A percentile compares a stretch with the other conserved stretches of the same genome.
Conservation (phyloP, 2,329 filamentous ascomycete species). For the Apiospora hydei region DNA sequence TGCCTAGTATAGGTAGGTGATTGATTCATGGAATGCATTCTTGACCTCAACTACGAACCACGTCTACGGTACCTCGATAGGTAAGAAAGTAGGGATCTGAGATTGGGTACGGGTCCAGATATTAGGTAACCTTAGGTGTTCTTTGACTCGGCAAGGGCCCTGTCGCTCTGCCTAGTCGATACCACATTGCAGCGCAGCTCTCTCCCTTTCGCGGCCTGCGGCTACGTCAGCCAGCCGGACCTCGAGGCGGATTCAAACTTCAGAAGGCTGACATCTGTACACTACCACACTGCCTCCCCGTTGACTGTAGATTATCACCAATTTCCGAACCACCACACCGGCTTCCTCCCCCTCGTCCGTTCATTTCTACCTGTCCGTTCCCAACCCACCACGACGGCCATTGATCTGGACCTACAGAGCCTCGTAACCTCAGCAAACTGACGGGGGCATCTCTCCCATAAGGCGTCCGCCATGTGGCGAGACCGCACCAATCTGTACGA, state of each 20-base stretch:
- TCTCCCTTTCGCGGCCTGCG: conserved; percentile 6
- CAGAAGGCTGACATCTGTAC: conserved; percentile 14
- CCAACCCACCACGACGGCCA: background rate
- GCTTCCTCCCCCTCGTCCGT: background rate
- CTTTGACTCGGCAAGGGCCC: conserved; percentile 15
- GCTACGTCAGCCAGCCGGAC: conserved; percentile 14
- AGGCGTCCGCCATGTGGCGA: conserved; percentile 87
- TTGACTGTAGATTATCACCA: conserved; percentile 25
- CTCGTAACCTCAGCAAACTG: conserved; percentile 31
- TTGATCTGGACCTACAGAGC: conserved; percentile 24
- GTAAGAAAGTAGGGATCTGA: background rate
- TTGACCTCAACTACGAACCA: background rate
- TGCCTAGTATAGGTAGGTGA: background rate
- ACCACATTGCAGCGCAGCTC: conserved; percentile 12
- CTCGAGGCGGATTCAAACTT: conserved; percentile 19
- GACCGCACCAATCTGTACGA: conserved; percentile 97
- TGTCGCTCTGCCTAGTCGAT: background rate
- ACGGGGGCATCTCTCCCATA: conserved; percentile 34
- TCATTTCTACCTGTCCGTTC: background rate
- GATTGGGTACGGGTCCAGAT: conserved; percentile 8
- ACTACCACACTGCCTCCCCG: background rate
- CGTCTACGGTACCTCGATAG: too few species aligned
- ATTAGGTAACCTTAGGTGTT: background rate
- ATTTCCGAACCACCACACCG: conserved; percentile 4
- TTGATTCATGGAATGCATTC: background rate